These are phyloP conservation scores for Tranzscheliella williamsii DNA, from an alignment of 1,284 basidiomycete genomes.

Conservation along the genomic window DNA sequence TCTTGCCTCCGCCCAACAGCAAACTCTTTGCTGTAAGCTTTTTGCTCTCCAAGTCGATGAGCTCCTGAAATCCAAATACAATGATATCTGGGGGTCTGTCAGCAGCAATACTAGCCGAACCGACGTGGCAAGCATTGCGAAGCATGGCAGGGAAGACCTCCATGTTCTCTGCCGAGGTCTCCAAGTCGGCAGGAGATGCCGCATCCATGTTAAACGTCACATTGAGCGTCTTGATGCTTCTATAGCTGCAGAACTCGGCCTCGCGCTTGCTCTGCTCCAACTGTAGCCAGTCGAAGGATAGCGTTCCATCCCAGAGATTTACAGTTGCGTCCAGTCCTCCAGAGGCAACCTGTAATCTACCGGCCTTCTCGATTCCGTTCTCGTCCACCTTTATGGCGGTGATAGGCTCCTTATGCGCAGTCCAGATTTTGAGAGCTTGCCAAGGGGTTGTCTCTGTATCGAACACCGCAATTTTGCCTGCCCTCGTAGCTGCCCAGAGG, in stretches of 20 bases:
- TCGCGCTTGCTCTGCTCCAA: constrained; percentile 76
- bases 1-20: constrained; percentile 49
- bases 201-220: constrained; percentile 94
- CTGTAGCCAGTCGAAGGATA: constrained; percentile 85
- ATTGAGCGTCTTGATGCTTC: constrained; percentile 77
- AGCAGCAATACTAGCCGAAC: constrained; percentile 7
- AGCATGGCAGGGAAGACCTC: constrained; percentile 42
- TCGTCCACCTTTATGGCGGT: constrained; percentile 71
- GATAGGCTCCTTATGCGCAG: constrained; percentile 74
- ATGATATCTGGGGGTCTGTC: constrained; percentile 78
- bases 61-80: constrained; percentile 90
- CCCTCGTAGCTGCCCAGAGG: constrained; percentile 82
- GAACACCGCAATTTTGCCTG: constrained; percentile 81
- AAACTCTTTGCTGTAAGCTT: constrained; percentile 74
- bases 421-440: constrained; percentile 86
- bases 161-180: constrained; percentile 48
- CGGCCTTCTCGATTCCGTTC: constrained; percentile 26
- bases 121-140: constrained; percentile 31
- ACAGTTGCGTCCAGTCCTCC: constrained; percentile 76
- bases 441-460: constrained; percentile 69
- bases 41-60: constrained; percentile 88
- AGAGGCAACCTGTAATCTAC: constrained; percentile 73
- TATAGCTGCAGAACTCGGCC: constrained; percentile 75
- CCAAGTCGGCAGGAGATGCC: constrained; percentile 75
- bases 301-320: constrained; percentile 85